phyloP scores from a whole-genome alignment of 495 filamentous ascomycete genomes.

The Aspergillus steynii region DNA sequence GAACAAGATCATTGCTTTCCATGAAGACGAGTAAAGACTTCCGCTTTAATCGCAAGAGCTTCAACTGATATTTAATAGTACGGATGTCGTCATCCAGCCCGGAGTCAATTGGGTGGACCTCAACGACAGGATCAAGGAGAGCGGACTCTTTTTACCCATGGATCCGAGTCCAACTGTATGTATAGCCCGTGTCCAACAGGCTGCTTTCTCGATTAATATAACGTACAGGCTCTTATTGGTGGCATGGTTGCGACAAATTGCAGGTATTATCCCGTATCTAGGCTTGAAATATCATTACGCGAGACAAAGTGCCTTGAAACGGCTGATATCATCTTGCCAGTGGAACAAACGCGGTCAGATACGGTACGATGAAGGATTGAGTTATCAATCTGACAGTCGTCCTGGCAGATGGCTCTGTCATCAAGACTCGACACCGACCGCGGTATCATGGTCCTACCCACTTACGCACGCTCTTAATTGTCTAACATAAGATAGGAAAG shows the following conservation, averaged over 20 bases:
- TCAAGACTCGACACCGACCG: constrained; percentile 61
- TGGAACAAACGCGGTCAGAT: constrained; percentile 82
- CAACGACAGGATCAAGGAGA: constrained; percentile 7
- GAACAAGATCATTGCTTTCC: constrained; percentile 70
- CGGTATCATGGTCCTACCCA: constrained; percentile 7
- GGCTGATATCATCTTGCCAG: constrained; percentile 30
- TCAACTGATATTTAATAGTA: background rate
- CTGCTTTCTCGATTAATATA: background rate
- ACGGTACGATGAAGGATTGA: constrained; percentile 92
- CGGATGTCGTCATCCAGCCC: constrained; percentile 18
- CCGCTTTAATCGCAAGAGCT: no score
- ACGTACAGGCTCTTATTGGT: constrained; percentile 38
- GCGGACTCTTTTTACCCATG: constrained; percentile 55
- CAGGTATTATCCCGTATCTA: background rate
- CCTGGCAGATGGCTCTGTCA: constrained; percentile 79
- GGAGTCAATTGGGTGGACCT: constrained; percentile 14
- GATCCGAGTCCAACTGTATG: constrained; percentile 71
- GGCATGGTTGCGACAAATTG: constrained; percentile 69
- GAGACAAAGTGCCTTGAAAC: no score
- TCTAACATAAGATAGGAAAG: constrained; percentile 48
- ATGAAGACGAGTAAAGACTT: constrained; percentile 58
- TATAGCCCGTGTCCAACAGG: constrained; percentile 19
- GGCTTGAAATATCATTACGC: no score
- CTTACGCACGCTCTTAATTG: background rate
- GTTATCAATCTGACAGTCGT: constrained; percentile 81